Base-by-base conservation (phyloP, 1,284 basidiomycete species). In the Agroathelia rolfsii region DNA sequence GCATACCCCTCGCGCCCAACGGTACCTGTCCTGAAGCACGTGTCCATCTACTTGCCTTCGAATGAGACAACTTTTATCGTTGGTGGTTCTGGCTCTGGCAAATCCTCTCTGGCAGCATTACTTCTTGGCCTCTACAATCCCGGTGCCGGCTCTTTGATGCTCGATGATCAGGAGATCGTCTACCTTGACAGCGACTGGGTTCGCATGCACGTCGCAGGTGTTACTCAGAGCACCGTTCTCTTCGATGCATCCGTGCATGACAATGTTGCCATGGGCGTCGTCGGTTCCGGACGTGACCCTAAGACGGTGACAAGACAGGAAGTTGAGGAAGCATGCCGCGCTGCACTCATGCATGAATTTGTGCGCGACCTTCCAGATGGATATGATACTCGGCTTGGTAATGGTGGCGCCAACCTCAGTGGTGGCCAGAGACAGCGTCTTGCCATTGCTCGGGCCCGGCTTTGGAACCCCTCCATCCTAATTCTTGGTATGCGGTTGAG, bases 381-480 rank as follows among this genome's bases (percentile, higher is more conserved):
- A 0, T 96, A 96, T 50, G 87, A 93, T 35, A 97, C 93, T 0
- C 56, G 64, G 29, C 58, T 95, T 8, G 88, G 82, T 0, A 72
- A 61, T 16, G 76, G 72, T 10, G 89, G 88, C 3, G 72, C 82
- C 2, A 75, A 70, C 32, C 61, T 97, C 40, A 89, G 84, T 41
- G 94, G 95, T 16, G 94, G 94, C 3, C 95, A 98, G 66, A 77
- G 78, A 46, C 95, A 99, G 60, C 61, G 95, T 7, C 53, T 99
- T 11, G 88, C 90, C 1, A 80, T 98, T 42, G 94, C 95, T 1
- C 66, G 94, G 33, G 93, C 92, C 2, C 69, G 76, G 38, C 61
- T 98, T 36, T 69, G 92, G 32, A 76, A 98, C 55, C 90, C 94
- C 0, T 75, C 80, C 1, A 80, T 98, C 11, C 65, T 98, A 41